Evolutionary conservation across 306 rosid genomes (phyloP).

Genomic region (Citrullus amarus): DNA sequence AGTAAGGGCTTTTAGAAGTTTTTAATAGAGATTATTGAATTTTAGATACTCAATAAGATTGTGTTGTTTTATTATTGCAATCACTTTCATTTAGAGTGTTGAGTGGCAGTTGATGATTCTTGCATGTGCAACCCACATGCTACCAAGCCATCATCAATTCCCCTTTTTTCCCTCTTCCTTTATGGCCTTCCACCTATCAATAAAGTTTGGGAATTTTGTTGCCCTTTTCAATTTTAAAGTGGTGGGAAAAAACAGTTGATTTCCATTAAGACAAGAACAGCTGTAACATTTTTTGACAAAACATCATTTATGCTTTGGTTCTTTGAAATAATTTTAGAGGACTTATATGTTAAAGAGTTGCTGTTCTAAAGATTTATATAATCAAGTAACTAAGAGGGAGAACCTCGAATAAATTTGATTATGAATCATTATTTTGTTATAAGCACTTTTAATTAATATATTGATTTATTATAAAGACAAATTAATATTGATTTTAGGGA

Average conservation of each 20-base stretch:
- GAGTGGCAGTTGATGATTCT: constrained; percentile 39
- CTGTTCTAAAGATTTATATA: background rate
- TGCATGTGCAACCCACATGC: constrained; percentile 28
- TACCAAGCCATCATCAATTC: constrained; percentile 25
- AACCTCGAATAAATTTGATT: background rate
- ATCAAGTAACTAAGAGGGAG: background rate
- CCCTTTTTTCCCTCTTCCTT: background rate
- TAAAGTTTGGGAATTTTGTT: background rate
- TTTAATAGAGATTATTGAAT: background rate
- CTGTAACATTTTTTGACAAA: background rate
- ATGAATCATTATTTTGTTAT: background rate
- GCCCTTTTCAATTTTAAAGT: background rate
- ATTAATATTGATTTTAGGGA: too few relatives aligned
- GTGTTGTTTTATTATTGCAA: background rate
- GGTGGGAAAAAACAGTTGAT: background rate
- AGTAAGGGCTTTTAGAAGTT: background rate
- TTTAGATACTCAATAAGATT: constrained; percentile 2
- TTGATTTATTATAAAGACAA: too few relatives aligned
- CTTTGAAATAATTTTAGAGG: background rate
- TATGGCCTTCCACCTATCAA: background rate
- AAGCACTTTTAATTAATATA: background rate
- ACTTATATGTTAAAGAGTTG: background rate
- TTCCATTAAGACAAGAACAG: background rate
- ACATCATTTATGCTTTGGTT: background rate
- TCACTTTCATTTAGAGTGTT: constrained; percentile 20